phyloP scores from a whole-genome alignment of 441 rosid species.

The Bruguiera hainesii region DNA sequence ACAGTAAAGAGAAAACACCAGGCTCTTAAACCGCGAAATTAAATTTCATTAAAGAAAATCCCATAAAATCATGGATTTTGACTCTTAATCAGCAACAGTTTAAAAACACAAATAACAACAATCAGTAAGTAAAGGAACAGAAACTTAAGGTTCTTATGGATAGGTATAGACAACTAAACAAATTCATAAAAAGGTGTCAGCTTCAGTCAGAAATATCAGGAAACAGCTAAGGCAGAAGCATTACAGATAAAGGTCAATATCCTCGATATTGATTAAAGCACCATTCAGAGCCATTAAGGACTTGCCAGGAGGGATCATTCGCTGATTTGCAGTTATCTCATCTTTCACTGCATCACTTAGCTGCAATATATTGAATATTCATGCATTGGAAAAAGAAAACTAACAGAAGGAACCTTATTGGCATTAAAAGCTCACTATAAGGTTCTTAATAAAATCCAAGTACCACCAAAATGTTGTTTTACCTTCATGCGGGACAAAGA shows the following conservation, averaged over 20 bases:
- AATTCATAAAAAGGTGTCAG: slow-evolving; percentile 10
- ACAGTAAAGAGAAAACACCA: slow-evolving; percentile 1
- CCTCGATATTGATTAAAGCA: slow-evolving; percentile 92
- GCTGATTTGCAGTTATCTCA: slow-evolving; percentile 91
- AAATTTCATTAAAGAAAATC: not conserved
- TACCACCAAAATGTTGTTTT: slow-evolving; percentile 14
- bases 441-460: slow-evolving; percentile 3
- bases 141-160: slow-evolving; percentile 7
- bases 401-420: slow-evolving; percentile 2
- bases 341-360: slow-evolving; percentile 89
- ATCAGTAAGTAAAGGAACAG: not conserved
- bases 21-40: not conserved
- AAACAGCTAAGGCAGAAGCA: slow-evolving; percentile 29
- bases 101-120: not conserved
- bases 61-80: not conserved
- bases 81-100: not conserved
- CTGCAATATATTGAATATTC: slow-evolving; percentile 41
- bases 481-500: slow-evolving; percentile 99
- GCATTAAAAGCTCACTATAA: slow-evolving; percentile 9
- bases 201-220: slow-evolving; percentile 12
- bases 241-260: slow-evolving; percentile 92
- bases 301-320: slow-evolving; percentile 98
- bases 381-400: slow-evolving; percentile 14
- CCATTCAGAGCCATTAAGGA: slow-evolving; percentile 97
- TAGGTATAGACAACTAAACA: slow-evolving; percentile 7